Conservation (phyloP, 345 rosid species). For the Gossypium rotundifolium region DNA sequence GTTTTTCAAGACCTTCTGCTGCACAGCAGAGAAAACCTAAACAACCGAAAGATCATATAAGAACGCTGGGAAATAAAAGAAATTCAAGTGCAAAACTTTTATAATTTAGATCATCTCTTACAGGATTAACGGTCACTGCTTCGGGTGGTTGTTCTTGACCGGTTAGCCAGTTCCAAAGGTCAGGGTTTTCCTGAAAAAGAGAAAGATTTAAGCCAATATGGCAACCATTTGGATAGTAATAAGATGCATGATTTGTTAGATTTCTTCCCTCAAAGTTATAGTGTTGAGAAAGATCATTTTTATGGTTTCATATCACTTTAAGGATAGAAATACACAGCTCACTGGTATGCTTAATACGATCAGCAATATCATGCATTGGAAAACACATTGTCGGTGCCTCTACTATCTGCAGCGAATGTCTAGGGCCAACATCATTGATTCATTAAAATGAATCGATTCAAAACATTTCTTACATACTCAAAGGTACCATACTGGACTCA, state of each 20-base stretch:
- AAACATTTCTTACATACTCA: too few relatives aligned
- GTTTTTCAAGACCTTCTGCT: constrained; percentile 59
- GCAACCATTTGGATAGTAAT: not conserved
- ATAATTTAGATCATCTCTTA: constrained; percentile 24
- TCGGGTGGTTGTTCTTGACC: constrained; percentile 88
- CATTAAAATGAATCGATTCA: too few relatives aligned
- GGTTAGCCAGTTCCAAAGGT: constrained; percentile 91
- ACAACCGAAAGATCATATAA: constrained; percentile 4
- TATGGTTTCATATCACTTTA: not conserved
- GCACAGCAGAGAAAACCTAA: constrained; percentile 69
- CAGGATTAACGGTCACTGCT: constrained; percentile 60
- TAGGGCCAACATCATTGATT: not conserved
- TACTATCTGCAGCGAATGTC: not conserved
- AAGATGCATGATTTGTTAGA: not conserved
- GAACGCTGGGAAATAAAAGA: not conserved
- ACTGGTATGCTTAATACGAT: not conserved
- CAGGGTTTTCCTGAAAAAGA: constrained; percentile 77
- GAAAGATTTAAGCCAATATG: not conserved
- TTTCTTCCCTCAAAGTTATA: not conserved
- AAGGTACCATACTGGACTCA: too few relatives aligned
- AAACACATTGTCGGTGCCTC: not conserved
- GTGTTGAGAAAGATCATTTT: not conserved
- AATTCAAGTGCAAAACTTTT: not conserved
- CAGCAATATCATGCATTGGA: not conserved
- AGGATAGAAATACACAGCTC: not conserved